Evolutionary conservation across 768 basidiomycete genomes (phyloP), one percentile per base, ranked within the genome.

Genomic region (Lactarius sanguifluus): DNA sequence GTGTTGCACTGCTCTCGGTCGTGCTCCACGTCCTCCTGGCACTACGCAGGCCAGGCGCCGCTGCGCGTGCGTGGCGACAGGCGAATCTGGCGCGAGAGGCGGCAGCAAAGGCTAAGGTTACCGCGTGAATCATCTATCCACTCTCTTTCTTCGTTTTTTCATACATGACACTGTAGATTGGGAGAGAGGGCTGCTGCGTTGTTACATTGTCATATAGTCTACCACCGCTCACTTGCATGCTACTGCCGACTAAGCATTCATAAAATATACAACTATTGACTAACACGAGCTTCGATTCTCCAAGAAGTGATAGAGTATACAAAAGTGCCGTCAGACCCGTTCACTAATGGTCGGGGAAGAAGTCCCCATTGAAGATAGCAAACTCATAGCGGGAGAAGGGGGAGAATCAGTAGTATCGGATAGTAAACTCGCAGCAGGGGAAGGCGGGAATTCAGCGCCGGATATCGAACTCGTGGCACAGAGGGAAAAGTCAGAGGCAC

Each of bases 1-100:
- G 95, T 72, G 90, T 98, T 9, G 82, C 89, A 47, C 79, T 99
- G 8, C 79, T 99, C 56, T 95, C 90, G 25, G 85, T 90, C 5
- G 86, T 94, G 82, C 75, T 94, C 2, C 93, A 93, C 60, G 75
- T 96, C 3, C 78, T 91, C 5, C 82, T 92, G 18, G 82, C 87
- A 0, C 76, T 98, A 63, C 81, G 94, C 43, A 79, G 83, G 63
- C 96, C 96, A 0, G 81, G 88, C 20, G 69, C 75, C 13, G 87
- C 87, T n/a, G 91, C 92, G 15, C 79, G 79, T 52, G 74, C 81
- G 30, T 90, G 88, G 90, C 77, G 87, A 60, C 78, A 73, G 52
- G 77, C 79, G 47, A 62, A 73, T 38, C 62, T 65, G 50, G 58
- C 67, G 28, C 66, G 60, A 55, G 30, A 47, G n/a, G 43, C 58